A percentile compares a stretch with the other conserved stretches of the same genome.
phyloP scores from a whole-genome alignment of 768 basidiomycete genomes.

The Bullera alba region DNA sequence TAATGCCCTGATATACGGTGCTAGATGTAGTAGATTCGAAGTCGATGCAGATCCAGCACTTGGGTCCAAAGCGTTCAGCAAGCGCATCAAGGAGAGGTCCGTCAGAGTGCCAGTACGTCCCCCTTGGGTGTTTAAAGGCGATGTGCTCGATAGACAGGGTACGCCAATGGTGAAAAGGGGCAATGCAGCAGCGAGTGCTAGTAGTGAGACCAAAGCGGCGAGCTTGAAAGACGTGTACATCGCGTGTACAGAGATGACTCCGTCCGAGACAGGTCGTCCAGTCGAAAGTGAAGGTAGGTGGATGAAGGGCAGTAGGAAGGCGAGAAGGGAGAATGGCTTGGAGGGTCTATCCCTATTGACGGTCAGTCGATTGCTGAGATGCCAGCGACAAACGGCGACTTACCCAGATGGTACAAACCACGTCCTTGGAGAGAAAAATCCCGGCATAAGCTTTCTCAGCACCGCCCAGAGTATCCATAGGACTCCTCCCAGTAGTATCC shows the following conservation, averaged over 20 bases:
- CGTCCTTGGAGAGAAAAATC: slow-evolving; percentile 19
- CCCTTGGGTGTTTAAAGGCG: slow-evolving; percentile 49
- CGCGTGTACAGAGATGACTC: slow-evolving; percentile 63
- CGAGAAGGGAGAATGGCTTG: slow-evolving; percentile 56
- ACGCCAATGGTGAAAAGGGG: slow-evolving; percentile 64
- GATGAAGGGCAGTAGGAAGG: slow-evolving; percentile 65
- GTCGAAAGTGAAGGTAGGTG: slow-evolving; percentile 54
- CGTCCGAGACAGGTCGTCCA: slow-evolving; percentile 66
- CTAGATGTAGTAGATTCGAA: slow-evolving; percentile 40
- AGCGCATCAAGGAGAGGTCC: slow-evolving; percentile 68
- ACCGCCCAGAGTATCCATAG: slow-evolving; percentile 29
- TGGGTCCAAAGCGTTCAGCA: slow-evolving; percentile 56
- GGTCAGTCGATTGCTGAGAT: neutral
- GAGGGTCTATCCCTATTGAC: slow-evolving; percentile 5
- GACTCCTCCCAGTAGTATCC: slow-evolving; percentile 16
- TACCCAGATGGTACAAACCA: slow-evolving; percentile 25
- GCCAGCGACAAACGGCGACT: neutral
- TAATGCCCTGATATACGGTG: slow-evolving; percentile 11
- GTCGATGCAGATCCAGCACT: slow-evolving; percentile 29
- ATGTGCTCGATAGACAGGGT: slow-evolving; percentile 60
- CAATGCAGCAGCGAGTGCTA: slow-evolving; percentile 64
- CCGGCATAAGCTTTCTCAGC: slow-evolving; percentile 12
- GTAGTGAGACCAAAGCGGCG: slow-evolving; percentile 59
- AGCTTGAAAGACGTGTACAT: slow-evolving; percentile 63
- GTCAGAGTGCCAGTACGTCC: slow-evolving; percentile 64